Evolutionary conservation across 805 yeast genomes (phyloP), one percentile per base, ranked within the genome.

Genomic region (Huiozyma sinensis): DNA sequence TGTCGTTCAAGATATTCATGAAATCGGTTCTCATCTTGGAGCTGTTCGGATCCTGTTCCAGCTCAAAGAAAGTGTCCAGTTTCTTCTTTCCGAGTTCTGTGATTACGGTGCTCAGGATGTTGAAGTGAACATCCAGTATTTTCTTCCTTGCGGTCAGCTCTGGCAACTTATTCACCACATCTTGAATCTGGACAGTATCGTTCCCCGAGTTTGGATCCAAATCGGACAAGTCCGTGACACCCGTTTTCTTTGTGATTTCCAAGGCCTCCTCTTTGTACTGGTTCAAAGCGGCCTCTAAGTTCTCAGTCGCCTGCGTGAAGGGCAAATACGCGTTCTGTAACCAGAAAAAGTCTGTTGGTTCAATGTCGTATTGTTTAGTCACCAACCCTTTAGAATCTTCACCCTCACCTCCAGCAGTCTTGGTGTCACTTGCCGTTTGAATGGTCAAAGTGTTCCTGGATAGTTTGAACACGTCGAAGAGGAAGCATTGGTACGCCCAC

Each of bases 221-320:
- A 49, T 88, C 96, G 51, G 76, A 78, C 38, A 89, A 65, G 27
- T 86, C 79, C 7, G 81, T 70, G 2, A 79, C 76, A 17, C 77
- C 79, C 1, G 95, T 82, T 50, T 75, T 79, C 40, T 75, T 74
- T 1, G 97, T 87, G 42, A 94, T 71, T 47, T 83, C 94, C 48
- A 81, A 82, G 1, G 97, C 95, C 54, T 87, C 96, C 45, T 76
- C 75, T 52, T 89, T 90, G 65, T 92, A 92, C 44, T 73, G 71
- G 47, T 81, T 77, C 47, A 89, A 71, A 47, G 87, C 97, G 28
- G 72, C 65, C 57, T 92, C 97, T 17, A 95, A 94, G 63, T 86
- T 86, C 62, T 92, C 98, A 32, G 95, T 98, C n/a, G 94, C 97
- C 60, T 90, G 97, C 1, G 98, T 98, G 70, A 92, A 92, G 34